phyloP scores from a whole-genome alignment of 495 filamentous ascomycete species.

The Xylaria bambusicola region DNA sequence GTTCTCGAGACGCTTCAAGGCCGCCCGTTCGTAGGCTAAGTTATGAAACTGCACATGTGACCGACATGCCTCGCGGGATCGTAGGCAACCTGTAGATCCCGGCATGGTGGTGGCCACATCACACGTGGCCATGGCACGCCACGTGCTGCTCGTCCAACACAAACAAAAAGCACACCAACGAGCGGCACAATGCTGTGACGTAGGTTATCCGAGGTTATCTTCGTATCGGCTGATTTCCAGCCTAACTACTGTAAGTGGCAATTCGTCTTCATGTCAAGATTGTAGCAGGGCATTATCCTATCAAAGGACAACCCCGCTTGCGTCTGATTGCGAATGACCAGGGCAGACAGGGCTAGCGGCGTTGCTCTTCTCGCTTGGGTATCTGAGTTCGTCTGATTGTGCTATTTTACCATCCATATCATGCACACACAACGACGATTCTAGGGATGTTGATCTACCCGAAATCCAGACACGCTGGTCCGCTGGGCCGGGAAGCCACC shows the following conservation, averaged over 20 bases:
- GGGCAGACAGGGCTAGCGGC: too few relatives aligned
- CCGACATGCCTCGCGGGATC: too few relatives aligned
- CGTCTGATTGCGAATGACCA: too few relatives aligned
- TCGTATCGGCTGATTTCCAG: neutral
- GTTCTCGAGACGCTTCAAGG: too few relatives aligned
- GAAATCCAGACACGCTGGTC: neutral
- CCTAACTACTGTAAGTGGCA: neutral
- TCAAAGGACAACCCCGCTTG: neutral
- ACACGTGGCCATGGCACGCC: neutral
- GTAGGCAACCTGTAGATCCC: neutral
- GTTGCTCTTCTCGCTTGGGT: too few relatives aligned
- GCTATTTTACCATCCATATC: neutral
- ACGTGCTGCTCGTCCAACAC: neutral
- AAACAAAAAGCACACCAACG: too few relatives aligned
- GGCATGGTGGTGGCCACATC: neutral
- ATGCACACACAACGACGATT: too few relatives aligned
- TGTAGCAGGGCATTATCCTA: too few relatives aligned
- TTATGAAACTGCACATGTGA: neutral
- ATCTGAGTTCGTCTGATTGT: neutral
- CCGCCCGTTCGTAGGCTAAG: neutral
- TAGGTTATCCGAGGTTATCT: neutral
- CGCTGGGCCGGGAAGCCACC: too few relatives aligned
- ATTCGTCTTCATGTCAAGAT: neutral
- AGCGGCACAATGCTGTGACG: neutral
- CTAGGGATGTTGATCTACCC: too few relatives aligned